These are phyloP conservation scores for Murraya paniculata DNA, from an alignment of 345 rosid species.

Conservation along the genomic window DNA sequence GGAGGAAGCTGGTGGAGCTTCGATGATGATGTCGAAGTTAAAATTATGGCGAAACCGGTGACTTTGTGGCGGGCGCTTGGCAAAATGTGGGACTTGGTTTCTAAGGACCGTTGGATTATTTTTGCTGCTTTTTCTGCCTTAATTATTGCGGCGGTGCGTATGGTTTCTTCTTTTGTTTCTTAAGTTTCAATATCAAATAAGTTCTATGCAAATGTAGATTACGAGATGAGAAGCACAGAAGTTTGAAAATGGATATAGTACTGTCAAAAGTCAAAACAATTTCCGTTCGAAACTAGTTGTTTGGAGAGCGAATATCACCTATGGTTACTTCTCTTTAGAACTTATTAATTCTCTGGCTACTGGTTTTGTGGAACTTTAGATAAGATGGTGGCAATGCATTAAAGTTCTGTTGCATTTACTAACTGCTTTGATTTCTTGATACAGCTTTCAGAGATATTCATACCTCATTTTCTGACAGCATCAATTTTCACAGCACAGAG, in stretches of 20 bases:
- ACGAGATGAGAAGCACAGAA: neutral
- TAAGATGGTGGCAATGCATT: neutral
- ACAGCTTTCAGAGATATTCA: slow-evolving; percentile 83
- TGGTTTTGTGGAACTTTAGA: neutral
- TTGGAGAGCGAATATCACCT: neutral
- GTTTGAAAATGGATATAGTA: neutral
- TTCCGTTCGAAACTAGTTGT: neutral
- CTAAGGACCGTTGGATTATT: slow-evolving; percentile 85
- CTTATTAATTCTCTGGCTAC: neutral
- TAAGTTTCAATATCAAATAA: neutral
- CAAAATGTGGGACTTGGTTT: slow-evolving; percentile 88
- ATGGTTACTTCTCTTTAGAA: neutral
- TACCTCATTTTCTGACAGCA: slow-evolving; percentile 94
- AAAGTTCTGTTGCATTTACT: neutral
- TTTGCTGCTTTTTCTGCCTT: slow-evolving; percentile 78
- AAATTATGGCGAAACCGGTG: slow-evolving; percentile 68
- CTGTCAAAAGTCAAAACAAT: neutral
- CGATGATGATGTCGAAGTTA: slow-evolving; percentile 63
- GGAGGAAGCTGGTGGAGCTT: slow-evolving; percentile 97
- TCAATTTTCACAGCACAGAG: slow-evolving; percentile 88
- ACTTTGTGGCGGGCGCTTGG: slow-evolving; percentile 77
- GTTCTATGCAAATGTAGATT: neutral
- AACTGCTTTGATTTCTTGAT: slow-evolving; percentile 22
- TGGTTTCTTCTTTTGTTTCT: neutral
- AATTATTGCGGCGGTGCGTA: slow-evolving; percentile 72